A percentile compares a stretch with the other conserved stretches of the same genome.
Evolutionary conservation across 2,329 filamentous ascomycete species (phyloP).

Genomic region (Pseudogymnoascus sp.): DNA sequence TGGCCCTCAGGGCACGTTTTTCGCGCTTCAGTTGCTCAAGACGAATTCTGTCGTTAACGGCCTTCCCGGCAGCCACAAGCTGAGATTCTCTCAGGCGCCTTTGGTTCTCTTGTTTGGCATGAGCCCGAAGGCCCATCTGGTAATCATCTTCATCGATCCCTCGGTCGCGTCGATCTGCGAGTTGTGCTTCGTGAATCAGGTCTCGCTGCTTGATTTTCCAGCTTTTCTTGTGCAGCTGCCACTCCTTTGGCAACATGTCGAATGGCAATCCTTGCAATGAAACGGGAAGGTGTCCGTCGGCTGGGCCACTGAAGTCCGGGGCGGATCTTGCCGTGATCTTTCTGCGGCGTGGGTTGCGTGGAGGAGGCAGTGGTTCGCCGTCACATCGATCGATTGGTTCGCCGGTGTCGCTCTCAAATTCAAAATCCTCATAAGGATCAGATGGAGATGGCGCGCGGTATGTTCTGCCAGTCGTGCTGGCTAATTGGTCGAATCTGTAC

Average conservation of each 20-base stretch:
- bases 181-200: background rate
- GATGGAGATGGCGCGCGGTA: background rate
- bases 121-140: background rate
- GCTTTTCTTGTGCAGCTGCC: background rate
- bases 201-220: slow-evolving; percentile 1
- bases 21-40: background rate
- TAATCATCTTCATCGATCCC: background rate
- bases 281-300: background rate
- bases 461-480: background rate
- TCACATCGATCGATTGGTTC: background rate
- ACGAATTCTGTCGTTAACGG: background rate
- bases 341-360: background rate
- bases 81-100: background rate
- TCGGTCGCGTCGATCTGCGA: background rate
- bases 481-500: background rate
- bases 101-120: background rate
- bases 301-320: background rate
- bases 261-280: background rate
- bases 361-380: background rate
- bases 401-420: slow-evolving; percentile 2
- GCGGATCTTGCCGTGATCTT: slow-evolving; percentile 1
- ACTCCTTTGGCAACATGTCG: background rate
- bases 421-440: background rate
- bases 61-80: background rate
- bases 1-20: background rate